Conservation (phyloP, 352 stramenopile genomes). For the Pythium myriotylum region DNA sequence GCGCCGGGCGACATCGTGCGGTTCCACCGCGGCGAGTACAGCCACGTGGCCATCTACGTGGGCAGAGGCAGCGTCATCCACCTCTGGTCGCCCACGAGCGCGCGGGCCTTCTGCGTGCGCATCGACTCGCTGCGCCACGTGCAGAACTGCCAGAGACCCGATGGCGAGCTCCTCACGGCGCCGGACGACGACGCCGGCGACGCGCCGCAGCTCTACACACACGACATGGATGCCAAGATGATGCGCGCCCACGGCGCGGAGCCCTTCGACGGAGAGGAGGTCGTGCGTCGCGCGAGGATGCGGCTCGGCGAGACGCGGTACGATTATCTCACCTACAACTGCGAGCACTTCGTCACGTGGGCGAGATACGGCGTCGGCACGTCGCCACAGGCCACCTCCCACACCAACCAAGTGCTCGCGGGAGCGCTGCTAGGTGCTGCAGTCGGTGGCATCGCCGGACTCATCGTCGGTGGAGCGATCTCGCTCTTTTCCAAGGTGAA, state of each 20-base stretch:
- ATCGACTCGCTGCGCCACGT: slow-evolving; percentile 63
- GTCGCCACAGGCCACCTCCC: slow-evolving; percentile 60
- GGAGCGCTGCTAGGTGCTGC: slow-evolving; percentile 61
- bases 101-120: slow-evolving; percentile 54
- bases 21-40: slow-evolving; percentile 67
- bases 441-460: slow-evolving; percentile 57
- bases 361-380: slow-evolving; percentile 55
- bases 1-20: slow-evolving; percentile 55
- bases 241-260: slow-evolving; percentile 37
- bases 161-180: slow-evolving; percentile 15
- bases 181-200: slow-evolving; percentile 5
- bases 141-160: slow-evolving; percentile 20
- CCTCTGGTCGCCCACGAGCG: slow-evolving; percentile 52
- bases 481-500: slow-evolving; percentile 68
- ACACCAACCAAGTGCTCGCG: slow-evolving; percentile 62
- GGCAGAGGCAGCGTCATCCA: slow-evolving; percentile 57
- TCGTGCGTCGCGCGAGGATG: slow-evolving; percentile 47
- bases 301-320: slow-evolving; percentile 60
- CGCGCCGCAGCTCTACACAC: slow-evolving; percentile 42
- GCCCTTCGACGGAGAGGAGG: slow-evolving; percentile 45
- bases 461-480: slow-evolving; percentile 60
- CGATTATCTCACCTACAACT: slow-evolving; percentile 60
- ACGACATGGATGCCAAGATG: slow-evolving; percentile 59
- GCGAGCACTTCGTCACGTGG: slow-evolving; percentile 83
- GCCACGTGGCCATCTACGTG: slow-evolving; percentile 60